phyloP scores from a whole-genome alignment of 2,329 filamentous ascomycete species.

The Aspergillus sp. region DNA sequence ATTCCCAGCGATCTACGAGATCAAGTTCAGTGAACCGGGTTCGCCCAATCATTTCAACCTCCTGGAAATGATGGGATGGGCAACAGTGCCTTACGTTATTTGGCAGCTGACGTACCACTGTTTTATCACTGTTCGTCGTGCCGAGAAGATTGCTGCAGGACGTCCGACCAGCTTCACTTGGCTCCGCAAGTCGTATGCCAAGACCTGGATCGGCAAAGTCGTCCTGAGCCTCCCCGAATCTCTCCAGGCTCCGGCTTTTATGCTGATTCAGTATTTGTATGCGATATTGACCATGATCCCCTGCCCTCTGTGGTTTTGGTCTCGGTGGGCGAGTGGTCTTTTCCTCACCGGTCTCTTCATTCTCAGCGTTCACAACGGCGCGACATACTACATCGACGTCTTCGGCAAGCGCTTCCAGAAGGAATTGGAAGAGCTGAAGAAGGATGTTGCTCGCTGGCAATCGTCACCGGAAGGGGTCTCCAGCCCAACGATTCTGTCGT shows the following conservation, averaged over 20 bases:
- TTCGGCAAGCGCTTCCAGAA: conserved; percentile 97
- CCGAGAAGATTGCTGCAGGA: conserved; percentile 92
- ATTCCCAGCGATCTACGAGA: conserved; percentile 83
- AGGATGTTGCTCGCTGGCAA: conserved; percentile 89
- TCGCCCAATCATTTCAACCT: conserved; percentile 79
- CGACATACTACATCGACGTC: conserved; percentile 97
- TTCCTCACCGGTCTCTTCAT: conserved; percentile 84
- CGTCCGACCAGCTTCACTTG: conserved; percentile 97
- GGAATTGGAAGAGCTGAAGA: conserved; percentile 84
- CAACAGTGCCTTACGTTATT: conserved; percentile 84
- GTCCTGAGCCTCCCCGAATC: conserved; percentile 74
- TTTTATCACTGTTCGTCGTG: conserved; percentile 90
- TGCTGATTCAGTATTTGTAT: conserved; percentile 92
- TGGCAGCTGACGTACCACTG: conserved; percentile 96
- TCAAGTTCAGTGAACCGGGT: conserved; percentile 69
- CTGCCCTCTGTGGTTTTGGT: conserved; percentile 93
- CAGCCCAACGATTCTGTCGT: conserved; percentile 33
- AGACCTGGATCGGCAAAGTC: conserved; percentile 82
- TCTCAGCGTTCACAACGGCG: conserved; percentile 96
- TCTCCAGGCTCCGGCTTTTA: conserved; percentile 87
- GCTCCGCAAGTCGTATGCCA: conserved; percentile 88
- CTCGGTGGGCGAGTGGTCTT: conserved; percentile 71
- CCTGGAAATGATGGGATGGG: conserved; percentile 87
- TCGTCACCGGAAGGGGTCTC: conserved; percentile 37
- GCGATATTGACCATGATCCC: conserved; percentile 92